phyloP scores from a whole-genome alignment of 768 basidiomycete genomes.

The Guyanaporus albipodus region DNA sequence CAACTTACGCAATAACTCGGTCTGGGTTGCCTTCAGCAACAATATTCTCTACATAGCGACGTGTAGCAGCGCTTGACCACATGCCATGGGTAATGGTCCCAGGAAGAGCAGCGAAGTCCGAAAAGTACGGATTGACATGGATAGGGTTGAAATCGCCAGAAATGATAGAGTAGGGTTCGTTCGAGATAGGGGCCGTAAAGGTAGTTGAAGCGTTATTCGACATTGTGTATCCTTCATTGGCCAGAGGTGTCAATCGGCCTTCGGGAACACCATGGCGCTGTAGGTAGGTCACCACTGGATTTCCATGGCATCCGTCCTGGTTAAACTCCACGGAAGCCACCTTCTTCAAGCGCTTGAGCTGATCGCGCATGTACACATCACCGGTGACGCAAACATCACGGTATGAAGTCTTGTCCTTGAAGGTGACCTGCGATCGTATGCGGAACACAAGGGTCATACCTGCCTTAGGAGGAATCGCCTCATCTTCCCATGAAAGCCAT shows the following conservation, averaged over 20 bases:
- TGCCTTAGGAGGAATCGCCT: slow-evolving; percentile 66
- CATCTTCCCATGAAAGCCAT: slow-evolving; percentile 96
- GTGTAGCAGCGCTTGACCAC: slow-evolving; percentile 94
- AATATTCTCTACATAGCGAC: slow-evolving; percentile 88
- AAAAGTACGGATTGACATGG: slow-evolving; percentile 97
- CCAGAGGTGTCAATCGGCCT: slow-evolving; percentile 71
- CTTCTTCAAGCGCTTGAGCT: slow-evolving; percentile 82
- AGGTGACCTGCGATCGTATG: slow-evolving; percentile 77
- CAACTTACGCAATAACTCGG: slow-evolving; percentile 78
- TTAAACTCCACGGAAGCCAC: slow-evolving; percentile 86
- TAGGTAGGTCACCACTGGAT: slow-evolving; percentile 90
- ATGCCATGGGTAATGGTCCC: slow-evolving; percentile 98
- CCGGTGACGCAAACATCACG: slow-evolving; percentile 78
- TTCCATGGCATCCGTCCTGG: slow-evolving; percentile 84
- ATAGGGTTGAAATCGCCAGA: slow-evolving; percentile 99
- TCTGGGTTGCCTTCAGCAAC: slow-evolving; percentile 92
- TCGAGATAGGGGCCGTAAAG: slow-evolving; percentile 84
- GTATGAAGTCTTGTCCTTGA: slow-evolving; percentile 87
- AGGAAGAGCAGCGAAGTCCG: slow-evolving; percentile 87
- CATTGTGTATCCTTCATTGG: slow-evolving; percentile 85
- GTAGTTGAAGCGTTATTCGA: slow-evolving; percentile 56
- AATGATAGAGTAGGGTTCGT: slow-evolving; percentile 92
- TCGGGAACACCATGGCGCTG: slow-evolving; percentile 84
- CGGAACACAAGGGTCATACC: slow-evolving; percentile 90
- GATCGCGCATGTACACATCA: slow-evolving; percentile 82